Conservation (phyloP, 2,329 filamentous ascomycete species). For the Aspergillus caelatus region DNA sequence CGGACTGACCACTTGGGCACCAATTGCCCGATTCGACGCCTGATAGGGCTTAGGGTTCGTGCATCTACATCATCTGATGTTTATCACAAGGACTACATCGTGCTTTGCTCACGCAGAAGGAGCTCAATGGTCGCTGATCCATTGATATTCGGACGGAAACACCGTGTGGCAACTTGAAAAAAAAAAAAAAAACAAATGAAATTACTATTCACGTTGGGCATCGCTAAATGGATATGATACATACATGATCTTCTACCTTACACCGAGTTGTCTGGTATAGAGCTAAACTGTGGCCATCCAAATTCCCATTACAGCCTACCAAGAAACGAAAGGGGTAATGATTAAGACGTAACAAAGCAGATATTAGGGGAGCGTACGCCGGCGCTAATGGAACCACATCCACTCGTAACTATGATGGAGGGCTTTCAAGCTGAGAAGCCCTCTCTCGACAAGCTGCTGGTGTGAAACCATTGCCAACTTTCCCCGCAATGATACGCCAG, state of each 20-base stretch:
- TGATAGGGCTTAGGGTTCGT: constrained; percentile 25
- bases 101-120: neutral
- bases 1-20: constrained; percentile 18
- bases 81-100: neutral
- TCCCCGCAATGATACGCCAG: constrained; percentile 89
- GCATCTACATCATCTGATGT: neutral
- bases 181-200: neutral
- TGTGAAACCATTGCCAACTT: constrained; percentile 87
- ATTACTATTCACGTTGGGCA: neutral
- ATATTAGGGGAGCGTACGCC: neutral
- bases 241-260: constrained; percentile 4
- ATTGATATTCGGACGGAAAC: too few species aligned
- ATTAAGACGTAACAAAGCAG: neutral
- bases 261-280: neutral
- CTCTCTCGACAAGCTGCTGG: constrained; percentile 85
- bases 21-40: constrained; percentile 16
- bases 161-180: too few species aligned
- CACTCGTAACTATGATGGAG: constrained; percentile 13
- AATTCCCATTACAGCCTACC: constrained; percentile 4
- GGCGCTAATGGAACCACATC: constrained; percentile 1
- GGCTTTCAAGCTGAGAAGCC: constrained; percentile 50
- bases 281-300: constrained; percentile 2
- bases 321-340: constrained; percentile 1
- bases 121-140: neutral
- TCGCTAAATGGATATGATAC: constrained; percentile 1